Base-by-base conservation (phyloP, 495 filamentous ascomycete species). In the Amniculicola lignicola region DNA sequence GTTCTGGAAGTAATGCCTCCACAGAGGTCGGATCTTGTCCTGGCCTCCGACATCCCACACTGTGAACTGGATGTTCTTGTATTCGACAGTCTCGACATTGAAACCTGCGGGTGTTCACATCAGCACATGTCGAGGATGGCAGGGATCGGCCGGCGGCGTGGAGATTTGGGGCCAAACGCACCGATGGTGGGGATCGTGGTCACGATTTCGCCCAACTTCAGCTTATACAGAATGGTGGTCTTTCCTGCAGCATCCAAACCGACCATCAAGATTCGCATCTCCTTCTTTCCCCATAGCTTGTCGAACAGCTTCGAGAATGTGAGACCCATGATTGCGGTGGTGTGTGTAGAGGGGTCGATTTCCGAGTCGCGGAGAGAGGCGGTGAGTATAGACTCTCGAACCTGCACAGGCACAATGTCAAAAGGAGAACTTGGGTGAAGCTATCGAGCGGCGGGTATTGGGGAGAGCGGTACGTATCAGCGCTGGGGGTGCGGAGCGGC, bases 1-100 rank as follows among this genome's bases (percentile, higher is more conserved):
- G 79, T 99, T 99, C 80, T 99, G 93, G 88, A 96, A 99, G 76
- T 99, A 99, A 80, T 99, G 93, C 78, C 93, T 87, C 93, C 93
- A 99, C 69, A 99, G 79, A 69, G 93, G 93, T 74, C 93, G 85
- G 74, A 99, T 99, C 88, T 99, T 99, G 81, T 99, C 93, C 81
- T 99, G 93, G 71, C 93, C 93, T 80, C 93, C 93, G 70, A 99
- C 93, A 83, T 99, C 93, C 93, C 93, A 99, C 74, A 99, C 93
- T 72, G 93, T 99, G 80, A 99, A 99, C 73, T 96, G 91, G 73
- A 99, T 96, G 82, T 99, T 97, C 84, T 96, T 96, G 80, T 97
- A 99, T 73, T 96, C 94, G 75, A 99, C 94, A 38, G 93, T 97
- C 83, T 99, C 93, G 72, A 99, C 93, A 80, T 99, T 99, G 82